These are phyloP conservation scores for Nicotiana noctiflora DNA, from an alignment of 257 asterid species.

Conservation along the genomic window DNA sequence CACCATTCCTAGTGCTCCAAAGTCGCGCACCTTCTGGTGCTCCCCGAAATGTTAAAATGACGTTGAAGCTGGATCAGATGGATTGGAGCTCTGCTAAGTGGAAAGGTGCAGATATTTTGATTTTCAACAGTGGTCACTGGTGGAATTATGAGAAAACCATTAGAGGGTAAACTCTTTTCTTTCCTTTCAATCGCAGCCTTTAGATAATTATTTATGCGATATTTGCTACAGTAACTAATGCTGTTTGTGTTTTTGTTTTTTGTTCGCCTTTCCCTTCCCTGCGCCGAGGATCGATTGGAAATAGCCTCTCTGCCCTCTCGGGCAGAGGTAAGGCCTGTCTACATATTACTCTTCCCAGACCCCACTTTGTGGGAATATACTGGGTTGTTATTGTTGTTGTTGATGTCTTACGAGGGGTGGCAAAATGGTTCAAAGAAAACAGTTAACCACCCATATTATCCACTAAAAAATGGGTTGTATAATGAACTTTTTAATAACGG, in stretches of 20 bases:
- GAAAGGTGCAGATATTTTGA: slow-evolving; percentile 66
- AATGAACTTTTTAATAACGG: no score
- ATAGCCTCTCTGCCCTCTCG: no score
- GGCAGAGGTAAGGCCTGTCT: no score
- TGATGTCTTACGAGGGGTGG: no score
- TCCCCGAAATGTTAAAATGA: slow-evolving; percentile 45
- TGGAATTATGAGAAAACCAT: slow-evolving; percentile 87
- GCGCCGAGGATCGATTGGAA: no score
- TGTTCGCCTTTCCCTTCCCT: no score
- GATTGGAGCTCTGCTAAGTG: slow-evolving; percentile 80
- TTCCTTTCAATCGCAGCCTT: background rate
- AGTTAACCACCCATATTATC: no score
- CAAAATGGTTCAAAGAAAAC: no score
- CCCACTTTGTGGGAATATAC: no score
- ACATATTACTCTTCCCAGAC: no score
- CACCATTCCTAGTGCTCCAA: slow-evolving; percentile 82
- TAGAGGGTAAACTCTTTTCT: slow-evolving; percentile 37
- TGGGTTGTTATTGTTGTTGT: no score
- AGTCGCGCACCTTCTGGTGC: slow-evolving; percentile 61
- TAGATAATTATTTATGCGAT: background rate
- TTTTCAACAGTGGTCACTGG: slow-evolving; percentile 95
- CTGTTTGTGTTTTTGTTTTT: background rate
- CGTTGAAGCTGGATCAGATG: slow-evolving; percentile 62
- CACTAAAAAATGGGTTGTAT: no score
- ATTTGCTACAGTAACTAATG: background rate